Percentiles rank a stretch among this genome's conserved stretches.
Conservation (phyloP, 495 filamentous ascomycete genomes). For the Penicillium canescens region DNA sequence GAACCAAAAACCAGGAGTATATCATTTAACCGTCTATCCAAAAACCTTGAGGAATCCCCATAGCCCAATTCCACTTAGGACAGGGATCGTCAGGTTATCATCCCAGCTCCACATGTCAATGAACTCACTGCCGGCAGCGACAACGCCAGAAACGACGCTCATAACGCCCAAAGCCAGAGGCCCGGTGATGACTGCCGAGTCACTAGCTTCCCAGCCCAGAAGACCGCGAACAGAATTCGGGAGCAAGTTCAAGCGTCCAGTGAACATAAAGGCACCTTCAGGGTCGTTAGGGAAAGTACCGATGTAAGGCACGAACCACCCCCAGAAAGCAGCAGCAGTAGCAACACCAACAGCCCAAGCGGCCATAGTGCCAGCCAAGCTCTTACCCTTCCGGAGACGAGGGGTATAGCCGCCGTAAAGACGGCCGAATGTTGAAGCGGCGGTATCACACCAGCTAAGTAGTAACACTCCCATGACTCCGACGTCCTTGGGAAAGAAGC, state of each 20-base stretch:
- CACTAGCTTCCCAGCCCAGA: constrained; percentile 41
- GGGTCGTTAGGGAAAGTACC: constrained; percentile 66
- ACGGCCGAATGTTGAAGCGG: constrained; percentile 88
- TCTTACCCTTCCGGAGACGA: constrained; percentile 82
- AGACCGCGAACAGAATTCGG: constrained; percentile 48
- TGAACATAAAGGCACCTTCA: constrained; percentile 77
- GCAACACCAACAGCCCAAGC: constrained; percentile 77
- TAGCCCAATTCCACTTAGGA: constrained; percentile 84
- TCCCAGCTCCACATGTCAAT: constrained; percentile 91
- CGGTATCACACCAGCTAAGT: constrained; percentile 97
- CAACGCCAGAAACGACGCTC: constrained; percentile 83
- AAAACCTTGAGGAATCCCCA: constrained; percentile 94
- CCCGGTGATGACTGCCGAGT: constrained; percentile 55
- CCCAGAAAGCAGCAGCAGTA: constrained; percentile 86
- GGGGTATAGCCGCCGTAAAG: constrained; percentile 84
- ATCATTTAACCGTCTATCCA: constrained; percentile 42
- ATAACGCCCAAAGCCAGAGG: constrained; percentile 76
- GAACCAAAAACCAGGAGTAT: neutral
- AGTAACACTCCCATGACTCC: constrained; percentile 84
- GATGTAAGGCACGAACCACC: constrained; percentile 70
- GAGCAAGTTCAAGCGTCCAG: constrained; percentile 67
- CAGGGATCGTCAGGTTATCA: constrained; percentile 95
- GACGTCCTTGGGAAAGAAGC: constrained; percentile 93
- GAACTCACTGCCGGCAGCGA: constrained; percentile 86
- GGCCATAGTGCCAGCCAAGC: constrained; percentile 82